phyloP scores from a whole-genome alignment of 192 early-diverging fungal species.

The Mortierella alpina region DNA sequence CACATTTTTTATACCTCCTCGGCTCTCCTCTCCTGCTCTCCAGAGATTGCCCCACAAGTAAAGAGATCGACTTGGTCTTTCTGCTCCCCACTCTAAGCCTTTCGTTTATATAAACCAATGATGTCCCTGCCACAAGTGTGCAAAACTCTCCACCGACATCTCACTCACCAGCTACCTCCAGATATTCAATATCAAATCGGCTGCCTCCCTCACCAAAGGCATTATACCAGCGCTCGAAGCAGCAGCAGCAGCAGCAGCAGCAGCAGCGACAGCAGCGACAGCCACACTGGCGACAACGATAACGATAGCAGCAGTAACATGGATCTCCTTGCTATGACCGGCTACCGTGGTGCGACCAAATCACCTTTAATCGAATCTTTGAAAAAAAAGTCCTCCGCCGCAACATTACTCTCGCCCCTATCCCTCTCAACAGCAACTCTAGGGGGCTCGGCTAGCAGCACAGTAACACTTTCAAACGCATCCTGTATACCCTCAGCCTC shows the following conservation, averaged over 20 bases:
- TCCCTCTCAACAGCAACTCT: constrained; percentile 1
- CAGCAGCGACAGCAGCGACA: neutral
- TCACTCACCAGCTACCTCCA: neutral
- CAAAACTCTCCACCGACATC: constrained; percentile 26
- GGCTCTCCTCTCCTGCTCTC: neutral
- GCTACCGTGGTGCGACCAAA: neutral
- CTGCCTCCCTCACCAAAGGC: neutral
- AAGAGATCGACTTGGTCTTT: neutral
- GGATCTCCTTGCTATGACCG: constrained; percentile 26
- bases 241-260: neutral
- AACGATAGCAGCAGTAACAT: neutral
- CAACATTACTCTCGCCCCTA: constrained; percentile 10
- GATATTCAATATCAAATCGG: neutral
- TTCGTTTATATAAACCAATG: constrained; percentile 7
- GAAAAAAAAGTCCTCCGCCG: constrained; percentile 6
- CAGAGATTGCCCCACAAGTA: neutral
- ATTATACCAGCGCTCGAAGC: neutral
- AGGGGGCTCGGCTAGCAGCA: neutral
- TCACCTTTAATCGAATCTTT: constrained; percentile 6
- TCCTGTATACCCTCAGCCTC: constrained; percentile 5
- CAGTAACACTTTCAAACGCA: constrained; percentile 3
- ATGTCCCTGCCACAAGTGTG: constrained; percentile 21
- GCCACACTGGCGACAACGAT: neutral
- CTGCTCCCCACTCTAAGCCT: too few species aligned
- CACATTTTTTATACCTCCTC: neutral